phyloP scores from a whole-genome alignment of 345 rosid genomes.

The Populus euphratica region DNA sequence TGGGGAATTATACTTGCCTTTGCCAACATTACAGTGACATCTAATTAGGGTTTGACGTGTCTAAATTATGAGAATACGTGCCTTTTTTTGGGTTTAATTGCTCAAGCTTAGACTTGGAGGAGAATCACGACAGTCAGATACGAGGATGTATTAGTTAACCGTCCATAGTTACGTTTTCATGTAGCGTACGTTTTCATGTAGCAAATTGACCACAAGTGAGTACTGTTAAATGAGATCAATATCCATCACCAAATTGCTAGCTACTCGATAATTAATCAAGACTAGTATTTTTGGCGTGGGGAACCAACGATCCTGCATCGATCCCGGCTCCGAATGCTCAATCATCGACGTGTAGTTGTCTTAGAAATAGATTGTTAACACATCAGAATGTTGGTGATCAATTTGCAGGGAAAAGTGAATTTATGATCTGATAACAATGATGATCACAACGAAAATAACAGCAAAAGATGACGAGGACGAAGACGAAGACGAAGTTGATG shows the following conservation, averaged over 20 bases:
- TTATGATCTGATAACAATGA: background rate
- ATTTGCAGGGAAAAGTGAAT: background rate
- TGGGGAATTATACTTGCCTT: background rate
- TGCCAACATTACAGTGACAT: background rate
- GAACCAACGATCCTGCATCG: background rate
- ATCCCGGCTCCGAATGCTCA: background rate
- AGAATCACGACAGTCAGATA: background rate
- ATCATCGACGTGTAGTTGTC: background rate
- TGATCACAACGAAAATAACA: background rate
- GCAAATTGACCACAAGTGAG: slow-evolving; percentile 15
- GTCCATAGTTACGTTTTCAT: slow-evolving; percentile 23
- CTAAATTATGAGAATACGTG: background rate
- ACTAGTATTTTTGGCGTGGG: background rate
- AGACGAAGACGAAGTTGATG: background rate
- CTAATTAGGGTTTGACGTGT: background rate
- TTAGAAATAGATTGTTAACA: background rate
- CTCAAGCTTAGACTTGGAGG: background rate
- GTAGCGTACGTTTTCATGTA: slow-evolving; percentile 12
- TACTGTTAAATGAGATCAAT: background rate
- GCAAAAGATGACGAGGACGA: background rate
- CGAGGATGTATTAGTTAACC: slow-evolving; percentile 20
- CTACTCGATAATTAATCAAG: background rate
- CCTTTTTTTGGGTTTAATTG: background rate
- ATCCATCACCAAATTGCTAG: background rate
- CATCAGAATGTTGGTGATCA: background rate